Percentiles rank a stretch among this genome's conserved stretches.
These are phyloP conservation scores for Biscogniauxia sp. DNA, from an alignment of 2,329 filamentous ascomycete species.

Conservation along the genomic window DNA sequence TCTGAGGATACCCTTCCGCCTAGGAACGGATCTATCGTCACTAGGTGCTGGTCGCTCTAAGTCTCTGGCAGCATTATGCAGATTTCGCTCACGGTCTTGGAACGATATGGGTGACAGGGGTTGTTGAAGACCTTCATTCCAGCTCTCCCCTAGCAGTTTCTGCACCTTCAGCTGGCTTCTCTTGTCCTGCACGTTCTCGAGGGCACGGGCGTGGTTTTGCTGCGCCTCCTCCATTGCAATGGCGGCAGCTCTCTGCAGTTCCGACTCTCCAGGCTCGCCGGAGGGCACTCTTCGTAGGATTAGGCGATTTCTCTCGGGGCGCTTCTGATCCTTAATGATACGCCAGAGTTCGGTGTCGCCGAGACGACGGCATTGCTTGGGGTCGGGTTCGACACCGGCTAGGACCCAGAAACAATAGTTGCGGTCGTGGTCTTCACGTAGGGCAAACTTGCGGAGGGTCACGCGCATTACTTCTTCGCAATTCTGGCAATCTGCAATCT, in stretches of 20 bases:
- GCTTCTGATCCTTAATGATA: constrained; percentile 81
- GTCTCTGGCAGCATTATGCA: constrained; percentile 57
- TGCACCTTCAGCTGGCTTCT: constrained; percentile 85
- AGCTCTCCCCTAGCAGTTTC: constrained; percentile 83
- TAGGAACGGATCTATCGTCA: constrained; percentile 43
- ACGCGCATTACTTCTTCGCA: constrained; percentile 91
- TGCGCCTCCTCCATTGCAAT: constrained; percentile 87
- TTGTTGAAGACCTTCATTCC: constrained; percentile 76
- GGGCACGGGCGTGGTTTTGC: constrained; percentile 63
- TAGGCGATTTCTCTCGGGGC: constrained; percentile 83
- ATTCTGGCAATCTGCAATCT: constrained; percentile 86
- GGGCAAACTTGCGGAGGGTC: constrained; percentile 81
- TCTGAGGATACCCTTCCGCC: constrained; percentile 59
- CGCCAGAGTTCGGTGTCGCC: constrained; percentile 86
- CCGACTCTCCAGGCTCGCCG: constrained; percentile 82
- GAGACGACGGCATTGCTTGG: constrained; percentile 75
- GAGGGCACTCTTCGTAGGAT: constrained; percentile 92
- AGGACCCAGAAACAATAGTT: constrained; percentile 98
- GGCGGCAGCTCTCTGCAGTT: constrained; percentile 81
- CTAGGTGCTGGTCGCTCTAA: constrained; percentile 55
- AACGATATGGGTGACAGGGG: constrained; percentile 80
- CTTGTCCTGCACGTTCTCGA: constrained; percentile 63
- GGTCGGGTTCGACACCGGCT: constrained; percentile 79
- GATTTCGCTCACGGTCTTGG: constrained; percentile 66
- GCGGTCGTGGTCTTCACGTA: constrained; percentile 86